Evolutionary conservation across 2,329 filamentous ascomycete genomes (phyloP).

Genomic region (Ceratocystis eucalypticola): DNA sequence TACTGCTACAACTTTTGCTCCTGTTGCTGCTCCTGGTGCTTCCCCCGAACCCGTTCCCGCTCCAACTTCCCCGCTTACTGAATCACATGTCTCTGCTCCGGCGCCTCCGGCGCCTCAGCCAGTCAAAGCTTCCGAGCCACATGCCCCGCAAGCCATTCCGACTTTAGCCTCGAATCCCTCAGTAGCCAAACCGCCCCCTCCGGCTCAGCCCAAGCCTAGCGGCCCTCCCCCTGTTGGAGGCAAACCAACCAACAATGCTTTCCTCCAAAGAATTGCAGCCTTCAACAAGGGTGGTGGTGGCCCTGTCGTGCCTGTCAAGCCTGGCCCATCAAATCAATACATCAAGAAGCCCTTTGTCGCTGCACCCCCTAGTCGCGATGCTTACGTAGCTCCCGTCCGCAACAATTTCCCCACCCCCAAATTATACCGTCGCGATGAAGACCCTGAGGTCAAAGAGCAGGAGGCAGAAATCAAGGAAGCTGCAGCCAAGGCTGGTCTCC

Average conservation of each 20-base stretch:
- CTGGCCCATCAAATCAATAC: conserved; percentile 56
- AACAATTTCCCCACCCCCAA: conserved; percentile 58
- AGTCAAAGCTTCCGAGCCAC: conserved; percentile 22
- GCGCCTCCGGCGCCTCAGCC: conserved; percentile 24
- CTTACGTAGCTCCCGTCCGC: conserved; percentile 61
- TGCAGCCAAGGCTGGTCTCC: conserved; percentile 54
- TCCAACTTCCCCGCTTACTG: conserved; percentile 26
- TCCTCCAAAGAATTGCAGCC: conserved; percentile 89
- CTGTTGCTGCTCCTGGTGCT: conserved; percentile 10
- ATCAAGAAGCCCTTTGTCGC: conserved; percentile 96
- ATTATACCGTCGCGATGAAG: conserved; percentile 76
- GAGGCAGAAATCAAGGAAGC: conserved; percentile 52
- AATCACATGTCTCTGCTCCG: conserved; percentile 24
- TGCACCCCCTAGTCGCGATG: conserved; percentile 81
- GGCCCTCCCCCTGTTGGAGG: conserved; percentile 55
- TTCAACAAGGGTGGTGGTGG: conserved; percentile 86
- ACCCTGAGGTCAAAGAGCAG: conserved; percentile 55
- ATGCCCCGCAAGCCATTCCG: conserved; percentile 29
- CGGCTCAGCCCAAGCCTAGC: conserved; percentile 31
- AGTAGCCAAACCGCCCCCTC: conserved; percentile 24
- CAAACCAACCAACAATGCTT: conserved; percentile 64
- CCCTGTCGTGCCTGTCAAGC: conserved; percentile 82
- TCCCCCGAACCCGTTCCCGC: conserved; percentile 22
- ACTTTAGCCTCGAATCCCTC: conserved; percentile 28
- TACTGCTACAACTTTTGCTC: not conserved